Base-by-base conservation (phyloP, 2,329 filamentous ascomycete species). In the Cladophialophora carrionii region DNA sequence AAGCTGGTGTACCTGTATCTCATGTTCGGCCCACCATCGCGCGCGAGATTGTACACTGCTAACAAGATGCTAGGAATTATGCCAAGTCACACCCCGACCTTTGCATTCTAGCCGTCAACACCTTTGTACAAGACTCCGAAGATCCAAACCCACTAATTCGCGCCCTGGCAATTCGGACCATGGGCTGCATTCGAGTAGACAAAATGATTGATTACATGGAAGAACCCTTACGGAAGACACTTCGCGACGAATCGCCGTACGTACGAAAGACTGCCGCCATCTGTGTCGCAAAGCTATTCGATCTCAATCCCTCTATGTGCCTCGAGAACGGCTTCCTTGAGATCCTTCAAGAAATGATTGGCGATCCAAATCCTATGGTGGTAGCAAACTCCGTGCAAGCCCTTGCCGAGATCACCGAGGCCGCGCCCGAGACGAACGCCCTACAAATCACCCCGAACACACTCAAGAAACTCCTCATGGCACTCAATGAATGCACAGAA, bases 151-250 rank as follows among this genome's bases (percentile, higher is more conserved):
- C 95, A 14, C 85, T 99, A 26, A 92, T 99, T 74, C 85, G 95
- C 83, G 95, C 95, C 57, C 85, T 99, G 58, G 95, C 95, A 62
- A 96, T 99, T 77, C 87, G 95, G 73, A 99, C 95, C 37, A 99
- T 99, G 95, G 95, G 95, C 48, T 98, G 95, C 75, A 98, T 99
- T 73, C 85, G 95, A 63, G 95, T 99, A 62, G 95, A 98, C 72
- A 99, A 99, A 80, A 99, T 99, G 92, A 92, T 98, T 70, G 95
- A 99, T 76, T 99, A 99, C 78, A 98, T 99, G 94, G 95, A 98
- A 78, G 95, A 99, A 75, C 95, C 95, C 14, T 80, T 99, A 68
- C 87, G 95, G 72, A 99, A 99, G 81, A 99, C 95, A 12, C 82
- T 99, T 71, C 88, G 92, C 78, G 95, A 99, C 80, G 95, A 99